phyloP scores from a whole-genome alignment of 306 rosid species.

The Chamaecrista fasciculata region DNA sequence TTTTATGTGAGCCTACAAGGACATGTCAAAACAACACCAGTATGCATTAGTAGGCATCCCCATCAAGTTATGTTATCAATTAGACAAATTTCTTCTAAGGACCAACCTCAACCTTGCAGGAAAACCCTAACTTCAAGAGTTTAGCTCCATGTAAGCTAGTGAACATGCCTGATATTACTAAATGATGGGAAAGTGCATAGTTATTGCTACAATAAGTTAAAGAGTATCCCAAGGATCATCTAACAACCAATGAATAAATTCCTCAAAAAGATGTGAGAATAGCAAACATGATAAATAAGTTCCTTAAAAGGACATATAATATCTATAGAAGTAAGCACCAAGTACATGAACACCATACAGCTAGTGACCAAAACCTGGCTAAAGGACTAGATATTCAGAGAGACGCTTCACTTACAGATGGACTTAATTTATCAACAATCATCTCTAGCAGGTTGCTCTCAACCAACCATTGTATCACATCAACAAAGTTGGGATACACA shows the following conservation, averaged over 20 bases:
- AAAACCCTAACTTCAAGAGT: not conserved
- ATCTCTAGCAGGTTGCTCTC: slow-evolving; percentile 93
- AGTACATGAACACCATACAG: not conserved
- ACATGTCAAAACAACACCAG: slow-evolving; percentile 12
- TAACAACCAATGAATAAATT: slow-evolving; percentile 20
- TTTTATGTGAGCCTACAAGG: not conserved
- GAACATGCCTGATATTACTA: not conserved
- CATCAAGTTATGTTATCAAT: not conserved
- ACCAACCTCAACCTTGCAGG: slow-evolving; percentile 11
- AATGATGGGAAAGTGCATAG: not conserved
- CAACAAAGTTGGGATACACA: slow-evolving; percentile 85
- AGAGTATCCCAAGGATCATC: slow-evolving; percentile 23
- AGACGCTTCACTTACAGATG: slow-evolving; percentile 66
- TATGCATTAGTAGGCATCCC: not conserved
- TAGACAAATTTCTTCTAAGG: not conserved
- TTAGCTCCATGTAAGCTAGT: slow-evolving; percentile 9
- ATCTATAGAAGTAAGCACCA: not conserved
- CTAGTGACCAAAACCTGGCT: slow-evolving; percentile 15
- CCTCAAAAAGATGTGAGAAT: too few species aligned
- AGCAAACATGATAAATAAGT: too few species aligned
- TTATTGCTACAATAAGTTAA: not conserved
- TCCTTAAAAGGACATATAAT: not conserved
- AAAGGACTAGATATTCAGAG: slow-evolving; percentile 19
- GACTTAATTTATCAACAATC: slow-evolving; percentile 90
- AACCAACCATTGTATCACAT: slow-evolving; percentile 97